Conservation (phyloP, 768 basidiomycete species). For the Termitomyces heimii region DNA sequence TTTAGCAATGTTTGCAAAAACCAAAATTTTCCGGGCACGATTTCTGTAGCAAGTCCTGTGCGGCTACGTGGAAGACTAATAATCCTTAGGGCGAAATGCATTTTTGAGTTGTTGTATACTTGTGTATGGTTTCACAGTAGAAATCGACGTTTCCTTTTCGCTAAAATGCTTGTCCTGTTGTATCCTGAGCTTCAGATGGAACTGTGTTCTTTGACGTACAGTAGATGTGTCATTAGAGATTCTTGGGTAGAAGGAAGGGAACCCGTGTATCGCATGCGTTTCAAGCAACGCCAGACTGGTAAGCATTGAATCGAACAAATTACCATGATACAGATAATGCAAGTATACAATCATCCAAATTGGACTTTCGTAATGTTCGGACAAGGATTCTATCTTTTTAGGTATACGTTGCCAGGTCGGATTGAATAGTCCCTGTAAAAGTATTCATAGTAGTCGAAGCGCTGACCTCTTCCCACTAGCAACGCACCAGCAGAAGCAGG, state of each 20-base stretch:
- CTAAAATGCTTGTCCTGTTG: not conserved
- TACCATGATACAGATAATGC: not conserved
- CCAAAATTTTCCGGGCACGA: not conserved
- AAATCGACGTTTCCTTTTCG: not conserved
- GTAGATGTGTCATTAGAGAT: not conserved
- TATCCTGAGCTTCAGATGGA: not conserved
- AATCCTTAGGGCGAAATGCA: not conserved
- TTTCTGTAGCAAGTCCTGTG: not conserved
- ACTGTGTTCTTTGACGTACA: no score
- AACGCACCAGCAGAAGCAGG: no score
- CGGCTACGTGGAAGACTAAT: not conserved
- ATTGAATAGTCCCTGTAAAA: slow-evolving; percentile 68
- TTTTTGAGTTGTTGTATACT: not conserved
- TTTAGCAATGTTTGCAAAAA: not conserved
- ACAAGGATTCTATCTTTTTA: not conserved
- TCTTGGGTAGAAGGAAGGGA: not conserved
- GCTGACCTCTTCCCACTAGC: no score
- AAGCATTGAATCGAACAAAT: not conserved
- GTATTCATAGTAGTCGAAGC: slow-evolving; percentile 64
- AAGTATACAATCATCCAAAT: not conserved
- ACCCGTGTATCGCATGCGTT: not conserved
- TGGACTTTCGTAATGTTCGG: not conserved
- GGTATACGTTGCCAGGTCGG: slow-evolving; percentile 63
- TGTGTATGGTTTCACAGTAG: not conserved
- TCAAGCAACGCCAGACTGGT: no score